Evolutionary conservation across 306 rosid species (phyloP).

Genomic region (Canavalia gladiata): DNA sequence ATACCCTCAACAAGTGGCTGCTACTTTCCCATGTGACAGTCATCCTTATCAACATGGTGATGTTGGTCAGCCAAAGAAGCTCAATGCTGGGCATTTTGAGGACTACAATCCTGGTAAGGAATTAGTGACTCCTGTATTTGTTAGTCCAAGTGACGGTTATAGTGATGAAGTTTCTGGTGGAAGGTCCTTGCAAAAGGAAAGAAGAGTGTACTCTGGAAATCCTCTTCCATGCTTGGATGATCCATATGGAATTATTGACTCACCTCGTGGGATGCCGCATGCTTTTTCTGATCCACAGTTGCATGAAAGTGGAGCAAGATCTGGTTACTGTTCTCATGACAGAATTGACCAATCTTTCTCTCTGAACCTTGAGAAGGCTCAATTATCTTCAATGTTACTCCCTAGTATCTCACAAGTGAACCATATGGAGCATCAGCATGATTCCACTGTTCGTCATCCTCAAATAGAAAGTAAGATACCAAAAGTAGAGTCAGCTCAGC

Average conservation of each 20-base stretch:
- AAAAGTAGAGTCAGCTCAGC: conserved; percentile 53
- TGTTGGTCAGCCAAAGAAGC: conserved; percentile 44
- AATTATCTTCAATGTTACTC: conserved; percentile 51
- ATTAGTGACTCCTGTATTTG: conserved; percentile 38
- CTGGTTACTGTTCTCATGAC: conserved; percentile 66
- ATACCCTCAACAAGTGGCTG: conserved; percentile 47
- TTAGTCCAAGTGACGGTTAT: conserved; percentile 48
- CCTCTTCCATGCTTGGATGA: conserved; percentile 53
- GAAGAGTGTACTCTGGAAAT: conserved; percentile 49
- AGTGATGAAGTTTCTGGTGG: conserved; percentile 50
- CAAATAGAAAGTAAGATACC: conserved; percentile 52
- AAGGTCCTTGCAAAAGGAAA: conserved; percentile 55
- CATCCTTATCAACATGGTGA: conserved; percentile 47
- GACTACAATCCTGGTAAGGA: conserved; percentile 47
- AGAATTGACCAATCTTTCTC: conserved; percentile 59
- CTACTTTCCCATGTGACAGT: conserved; percentile 47
- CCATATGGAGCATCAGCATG: conserved; percentile 50
- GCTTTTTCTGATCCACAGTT: conserved; percentile 78
- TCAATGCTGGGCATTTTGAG: conserved; percentile 46
- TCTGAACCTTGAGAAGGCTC: conserved; percentile 58
- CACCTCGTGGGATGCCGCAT: conserved; percentile 63
- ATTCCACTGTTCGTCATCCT: conserved; percentile 50
- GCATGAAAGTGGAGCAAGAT: conserved; percentile 64
- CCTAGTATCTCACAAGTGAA: conserved; percentile 56
- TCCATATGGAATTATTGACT: conserved; percentile 44